phyloP scores from a whole-genome alignment of 495 filamentous ascomycete species.

The Melanomma pulvis-pyrius region DNA sequence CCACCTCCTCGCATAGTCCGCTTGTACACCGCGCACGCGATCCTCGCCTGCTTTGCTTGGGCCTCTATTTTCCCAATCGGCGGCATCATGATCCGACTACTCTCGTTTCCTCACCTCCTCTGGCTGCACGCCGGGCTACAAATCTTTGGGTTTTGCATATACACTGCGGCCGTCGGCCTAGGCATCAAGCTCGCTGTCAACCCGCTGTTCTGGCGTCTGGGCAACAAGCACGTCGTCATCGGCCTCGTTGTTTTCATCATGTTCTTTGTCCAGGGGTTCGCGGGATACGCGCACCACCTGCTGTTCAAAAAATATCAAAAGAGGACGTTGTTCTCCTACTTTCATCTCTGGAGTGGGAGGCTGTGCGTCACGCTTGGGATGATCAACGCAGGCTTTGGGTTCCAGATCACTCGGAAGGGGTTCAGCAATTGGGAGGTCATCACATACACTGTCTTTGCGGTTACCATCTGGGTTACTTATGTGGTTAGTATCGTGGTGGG shows the following conservation, averaged over 20 bases:
- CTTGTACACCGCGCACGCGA: constrained; percentile 44
- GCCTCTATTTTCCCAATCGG: constrained; percentile 52
- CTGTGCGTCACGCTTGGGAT: constrained; percentile 41
- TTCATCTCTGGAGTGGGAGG: constrained; percentile 42
- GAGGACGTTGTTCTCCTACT: constrained; percentile 40
- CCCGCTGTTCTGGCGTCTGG: constrained; percentile 8
- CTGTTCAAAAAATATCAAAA: constrained; percentile 41
- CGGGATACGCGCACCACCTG: constrained; percentile 40
- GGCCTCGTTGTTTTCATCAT: constrained; percentile 41
- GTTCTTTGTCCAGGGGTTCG: constrained; percentile 39
- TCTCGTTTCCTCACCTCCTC: constrained; percentile 43
- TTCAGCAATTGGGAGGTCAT: too few species aligned
- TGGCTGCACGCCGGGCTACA: constrained; percentile 44
- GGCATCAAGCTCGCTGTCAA: constrained; percentile 41
- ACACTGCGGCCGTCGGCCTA: constrained; percentile 40
- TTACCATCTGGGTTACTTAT: too few species aligned
- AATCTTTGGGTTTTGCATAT: constrained; percentile 39
- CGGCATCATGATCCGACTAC: constrained; percentile 48
- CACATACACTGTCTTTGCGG: too few species aligned
- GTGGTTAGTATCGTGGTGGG: too few species aligned
- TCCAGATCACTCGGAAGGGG: constrained; percentile 41
- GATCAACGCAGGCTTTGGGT: constrained; percentile 44
- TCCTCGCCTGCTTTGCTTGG: constrained; percentile 42
- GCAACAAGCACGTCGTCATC: constrained; percentile 30
- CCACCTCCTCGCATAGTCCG: too few species aligned